phyloP scores from a whole-genome alignment of 2,329 filamentous ascomycete genomes.

The Gnomoniopsis sp. region DNA sequence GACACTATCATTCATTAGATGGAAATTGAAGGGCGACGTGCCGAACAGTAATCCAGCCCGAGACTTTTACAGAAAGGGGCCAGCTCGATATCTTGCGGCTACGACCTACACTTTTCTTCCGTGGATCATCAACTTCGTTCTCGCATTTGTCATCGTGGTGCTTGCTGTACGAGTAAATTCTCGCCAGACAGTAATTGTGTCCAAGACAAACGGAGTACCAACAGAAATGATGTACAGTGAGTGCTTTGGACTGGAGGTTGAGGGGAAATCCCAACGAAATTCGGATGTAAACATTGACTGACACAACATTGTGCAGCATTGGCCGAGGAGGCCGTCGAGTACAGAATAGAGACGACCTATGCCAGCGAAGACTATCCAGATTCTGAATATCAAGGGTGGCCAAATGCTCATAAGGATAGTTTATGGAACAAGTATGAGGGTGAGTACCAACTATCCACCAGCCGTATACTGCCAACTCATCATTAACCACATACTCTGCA shows the following conservation, averaged over 20 bases:
- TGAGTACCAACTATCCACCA: neutral
- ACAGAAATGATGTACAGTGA: constrained; percentile 6
- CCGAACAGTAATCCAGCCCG: neutral
- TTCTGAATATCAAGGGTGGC: constrained; percentile 11
- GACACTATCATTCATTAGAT: neutral
- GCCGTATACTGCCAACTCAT: neutral
- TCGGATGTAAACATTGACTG: neutral
- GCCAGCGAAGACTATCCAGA: constrained; percentile 6
- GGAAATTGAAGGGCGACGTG: neutral
- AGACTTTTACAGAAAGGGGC: neutral
- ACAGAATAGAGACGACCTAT: constrained; percentile 7
- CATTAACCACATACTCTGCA: neutral
- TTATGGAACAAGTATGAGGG: constrained; percentile 12
- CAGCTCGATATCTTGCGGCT: neutral
- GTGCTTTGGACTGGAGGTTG: neutral
- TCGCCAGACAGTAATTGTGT: neutral
- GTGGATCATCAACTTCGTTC: constrained; percentile 2
- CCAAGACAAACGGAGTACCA: neutral
- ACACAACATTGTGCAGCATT: neutral
- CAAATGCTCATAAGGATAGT: neutral
- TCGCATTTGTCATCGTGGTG: neutral
- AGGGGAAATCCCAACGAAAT: no score
- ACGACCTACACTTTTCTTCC: neutral
- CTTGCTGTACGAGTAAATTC: neutral
- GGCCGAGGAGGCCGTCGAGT: constrained; percentile 8